Base-by-base conservation (phyloP, 2,329 filamentous ascomycete genomes). In the Trichoderma semiorbis region DNA sequence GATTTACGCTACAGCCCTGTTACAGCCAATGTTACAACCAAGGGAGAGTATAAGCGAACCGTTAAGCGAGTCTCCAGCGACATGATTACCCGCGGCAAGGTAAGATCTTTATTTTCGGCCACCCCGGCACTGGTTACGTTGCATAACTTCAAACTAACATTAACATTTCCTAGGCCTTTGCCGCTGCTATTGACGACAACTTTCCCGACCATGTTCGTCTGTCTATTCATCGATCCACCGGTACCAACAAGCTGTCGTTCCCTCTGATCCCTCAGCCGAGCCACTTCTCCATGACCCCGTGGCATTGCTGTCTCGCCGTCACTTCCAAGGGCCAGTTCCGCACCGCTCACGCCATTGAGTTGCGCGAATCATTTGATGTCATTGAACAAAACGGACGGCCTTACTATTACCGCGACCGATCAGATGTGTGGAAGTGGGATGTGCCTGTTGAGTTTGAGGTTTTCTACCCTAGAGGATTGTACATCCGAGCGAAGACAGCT, bases 11-110 rank as follows among this genome's bases (percentile, higher is more conserved):
- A 47, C 18, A 64, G 36, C 18, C 36, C 61, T 21, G 39, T 64
- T 2, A 50, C 61, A 1, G 61, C 61, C n/a, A 39, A 39, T 30
- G 36, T 50, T 10, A 50, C 61, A 11, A 50, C 61, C 10, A 50
- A 64, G 61, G 36, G 39, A 47, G 61, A 64, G 12, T 64, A 64
- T 3, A 64, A 39, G 39, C 28, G 18, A n/a, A 39, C 39, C 0
- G 61, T 64, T 3, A 50, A 64, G 36, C 36, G 61, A 30, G 61
- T 64, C 1, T 36, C 36, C 7, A 39, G 43, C 24, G 61, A 64
- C 61, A 50, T 64, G 36, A 64, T 64, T 64, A 64, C 61, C 28
- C 61, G 61, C 3, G 61, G 61, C 61, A 64, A 64, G 61, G 61
- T 64, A 7, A n/a, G 61, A n/a, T 30, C 3, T 43, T 12, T 53